Evolutionary conservation across 192 early-diverging fungal genomes (phyloP).

Genomic region (Entophlyctis helioformis): DNA sequence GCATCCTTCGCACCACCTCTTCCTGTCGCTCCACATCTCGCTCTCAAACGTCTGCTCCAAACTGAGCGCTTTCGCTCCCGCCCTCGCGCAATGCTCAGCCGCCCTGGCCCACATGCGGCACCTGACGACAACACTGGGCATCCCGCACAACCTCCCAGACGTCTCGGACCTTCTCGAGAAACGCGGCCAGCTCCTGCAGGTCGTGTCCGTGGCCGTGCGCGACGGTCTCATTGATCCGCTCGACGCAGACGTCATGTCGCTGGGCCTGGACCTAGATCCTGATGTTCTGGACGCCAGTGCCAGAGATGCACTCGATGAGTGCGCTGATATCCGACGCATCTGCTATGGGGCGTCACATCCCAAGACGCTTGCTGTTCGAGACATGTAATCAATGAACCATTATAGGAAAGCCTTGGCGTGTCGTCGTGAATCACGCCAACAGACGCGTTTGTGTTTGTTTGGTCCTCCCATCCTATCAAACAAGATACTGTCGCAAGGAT

Average conservation of each 20-base stretch:
- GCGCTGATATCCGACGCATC: slow-evolving; percentile 9
- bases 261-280: slow-evolving; percentile 3
- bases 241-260: slow-evolving; percentile 22
- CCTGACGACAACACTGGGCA: slow-evolving; percentile 6
- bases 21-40: slow-evolving; percentile 21
- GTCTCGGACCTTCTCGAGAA: slow-evolving; percentile 43
- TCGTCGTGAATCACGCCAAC: too few species aligned
- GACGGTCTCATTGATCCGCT: slow-evolving; percentile 25
- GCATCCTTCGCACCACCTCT: slow-evolving; percentile 33
- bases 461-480: too few species aligned
- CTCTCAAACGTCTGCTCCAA: slow-evolving; percentile 18
- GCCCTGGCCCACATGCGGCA: slow-evolving; percentile 34
- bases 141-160: slow-evolving; percentile 46
- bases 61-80: slow-evolving; percentile 14
- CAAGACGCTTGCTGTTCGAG: slow-evolving; percentile 15
- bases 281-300: slow-evolving; percentile 27
- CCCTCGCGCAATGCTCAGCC: slow-evolving; percentile 12
- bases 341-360: slow-evolving; percentile 28
- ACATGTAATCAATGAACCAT: too few species aligned
- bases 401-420: too few species aligned
- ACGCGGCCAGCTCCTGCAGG: slow-evolving; percentile 43
- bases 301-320: slow-evolving; percentile 10
- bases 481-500: too few species aligned
- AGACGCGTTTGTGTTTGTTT: too few species aligned
- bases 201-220: slow-evolving; percentile 28